Conservation (phyloP, 1,284 basidiomycete genomes). For the Gastroboletus turbinatus region DNA sequence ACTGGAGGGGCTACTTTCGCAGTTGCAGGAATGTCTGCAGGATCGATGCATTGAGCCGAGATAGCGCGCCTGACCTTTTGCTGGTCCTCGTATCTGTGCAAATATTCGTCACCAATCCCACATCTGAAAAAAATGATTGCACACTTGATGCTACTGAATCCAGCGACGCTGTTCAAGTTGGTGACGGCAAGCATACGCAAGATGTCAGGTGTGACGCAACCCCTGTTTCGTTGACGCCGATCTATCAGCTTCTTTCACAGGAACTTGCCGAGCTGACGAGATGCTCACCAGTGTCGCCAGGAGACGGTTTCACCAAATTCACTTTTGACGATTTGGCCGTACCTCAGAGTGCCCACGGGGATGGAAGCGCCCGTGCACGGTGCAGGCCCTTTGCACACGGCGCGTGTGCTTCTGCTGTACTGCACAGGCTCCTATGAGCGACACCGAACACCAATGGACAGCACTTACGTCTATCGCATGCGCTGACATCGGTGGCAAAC, state of each 20-base stretch:
- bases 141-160: constrained; percentile 54
- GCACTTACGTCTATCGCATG: constrained; percentile 47
- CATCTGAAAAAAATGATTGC: constrained; percentile 5
- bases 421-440: constrained; percentile 30
- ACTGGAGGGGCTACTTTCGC: constrained; percentile 29
- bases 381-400: constrained; percentile 62
- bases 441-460: not conserved
- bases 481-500: constrained; percentile 13
- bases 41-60: constrained; percentile 50
- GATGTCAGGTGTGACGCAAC: constrained; percentile 63
- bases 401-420: constrained; percentile 70
- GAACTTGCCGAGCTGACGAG: constrained; percentile 8
- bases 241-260: constrained; percentile 17
- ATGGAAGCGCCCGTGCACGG: constrained; percentile 60
- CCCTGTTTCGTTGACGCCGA: constrained; percentile 43
- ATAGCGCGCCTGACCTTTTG: constrained; percentile 60
- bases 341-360: constrained; percentile 56
- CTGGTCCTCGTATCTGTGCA: constrained; percentile 54
- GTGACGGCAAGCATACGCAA: constrained; percentile 48
- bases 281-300: constrained; percentile 70
- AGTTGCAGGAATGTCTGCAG: constrained; percentile 50
- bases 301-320: constrained; percentile 60
- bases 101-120: not conserved
- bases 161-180: constrained; percentile 44
- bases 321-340: constrained; percentile 49